Base-by-base conservation (phyloP, 371 early-diverging fungal genomes). In the Mycotypha africana region DNA sequence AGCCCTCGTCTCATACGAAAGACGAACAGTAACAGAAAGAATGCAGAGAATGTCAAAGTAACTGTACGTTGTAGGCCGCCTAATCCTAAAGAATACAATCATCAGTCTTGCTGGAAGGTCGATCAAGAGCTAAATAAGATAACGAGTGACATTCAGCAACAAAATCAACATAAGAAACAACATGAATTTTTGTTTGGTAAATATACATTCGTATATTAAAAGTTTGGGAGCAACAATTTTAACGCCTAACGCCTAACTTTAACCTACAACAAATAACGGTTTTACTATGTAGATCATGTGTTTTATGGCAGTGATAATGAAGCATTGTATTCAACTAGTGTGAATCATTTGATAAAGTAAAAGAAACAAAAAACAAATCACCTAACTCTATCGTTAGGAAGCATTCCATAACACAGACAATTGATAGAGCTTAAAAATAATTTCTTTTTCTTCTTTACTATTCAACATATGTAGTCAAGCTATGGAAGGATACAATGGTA, bases 261-360 rank as follows among this genome's bases (percentile, higher is more conserved):
- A 16, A 36, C 2, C n/a, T 10, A 31, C 11, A 22, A 38, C 23
- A 32, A 20, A 23, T 37, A 41, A 14, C 26, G 35, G 20, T 32
- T 48, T 34, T 45, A 23, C 16, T 25, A 40, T 17, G 10, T 37
- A 65, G 61, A 60, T 38, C 35, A 57, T 53, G 62, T 57, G 25
- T 53, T 55, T 34, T 58, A 65, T 45, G 60, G 56, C 20, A 56
- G 54, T 34, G 44, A 58, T 20, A 58, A 60, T 40, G 49, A 45
- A 12, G 30, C 19, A 9, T 31, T 79, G 2, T 71, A 75, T 47
- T 35, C 56, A 7, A 38, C 43, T 9, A 55, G 63, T 30, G 64
- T 66, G 17, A 31, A 55, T 14, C 53, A 66, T 34, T 48, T 72
- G 19, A 59, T 78, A 20, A 49, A 51, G 53, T 64, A 60, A 47